Percentiles rank a stretch among this genome's conserved stretches.
phyloP scores from a whole-genome alignment of 108 stramenopile species.

The Mediolabrus comicus region DNA sequence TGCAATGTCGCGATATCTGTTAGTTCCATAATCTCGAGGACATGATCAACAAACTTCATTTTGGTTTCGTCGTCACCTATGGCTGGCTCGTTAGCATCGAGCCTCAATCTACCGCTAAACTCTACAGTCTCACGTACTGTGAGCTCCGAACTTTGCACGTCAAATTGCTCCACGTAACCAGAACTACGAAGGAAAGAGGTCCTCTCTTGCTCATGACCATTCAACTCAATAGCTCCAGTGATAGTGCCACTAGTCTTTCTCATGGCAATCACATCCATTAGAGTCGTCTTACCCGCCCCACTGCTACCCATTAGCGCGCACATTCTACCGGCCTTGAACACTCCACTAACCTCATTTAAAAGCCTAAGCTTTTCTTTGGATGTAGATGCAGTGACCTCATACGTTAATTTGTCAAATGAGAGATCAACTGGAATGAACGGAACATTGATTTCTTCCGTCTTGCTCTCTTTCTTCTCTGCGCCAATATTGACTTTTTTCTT shows the following conservation, averaged over 20 bases:
- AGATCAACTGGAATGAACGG: conserved; percentile 70
- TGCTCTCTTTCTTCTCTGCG: conserved; percentile 1
- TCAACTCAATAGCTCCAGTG: conserved; percentile 64
- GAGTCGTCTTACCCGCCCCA: conserved; percentile 59
- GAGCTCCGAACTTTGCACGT: conserved; percentile 78
- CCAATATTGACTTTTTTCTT: conserved; percentile 31
- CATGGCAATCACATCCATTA: conserved; percentile 74
- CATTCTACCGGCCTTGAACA: conserved; percentile 66
- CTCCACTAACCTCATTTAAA: conserved; percentile 61
- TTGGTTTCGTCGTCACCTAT: conserved; percentile 51
- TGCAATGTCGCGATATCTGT: conserved; percentile 52
- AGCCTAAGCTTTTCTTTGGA: conserved; percentile 56
- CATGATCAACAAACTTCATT: conserved; percentile 69
- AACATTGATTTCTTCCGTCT: conserved; percentile 36
- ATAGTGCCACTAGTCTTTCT: conserved; percentile 60
- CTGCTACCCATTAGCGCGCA: conserved; percentile 66
- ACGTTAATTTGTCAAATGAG: conserved; percentile 65
- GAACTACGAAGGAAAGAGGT: conserved; percentile 61
- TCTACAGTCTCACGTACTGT: conserved; percentile 86
- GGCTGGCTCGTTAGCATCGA: conserved; percentile 46
- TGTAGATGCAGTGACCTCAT: conserved; percentile 69
- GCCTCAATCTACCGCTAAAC: conserved; percentile 87
- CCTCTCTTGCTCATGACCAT: conserved; percentile 65
- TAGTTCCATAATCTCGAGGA: conserved; percentile 82
- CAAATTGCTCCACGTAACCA: conserved; percentile 93